phyloP scores from a whole-genome alignment of 441 rosid species.

The Melastoma candidum region DNA sequence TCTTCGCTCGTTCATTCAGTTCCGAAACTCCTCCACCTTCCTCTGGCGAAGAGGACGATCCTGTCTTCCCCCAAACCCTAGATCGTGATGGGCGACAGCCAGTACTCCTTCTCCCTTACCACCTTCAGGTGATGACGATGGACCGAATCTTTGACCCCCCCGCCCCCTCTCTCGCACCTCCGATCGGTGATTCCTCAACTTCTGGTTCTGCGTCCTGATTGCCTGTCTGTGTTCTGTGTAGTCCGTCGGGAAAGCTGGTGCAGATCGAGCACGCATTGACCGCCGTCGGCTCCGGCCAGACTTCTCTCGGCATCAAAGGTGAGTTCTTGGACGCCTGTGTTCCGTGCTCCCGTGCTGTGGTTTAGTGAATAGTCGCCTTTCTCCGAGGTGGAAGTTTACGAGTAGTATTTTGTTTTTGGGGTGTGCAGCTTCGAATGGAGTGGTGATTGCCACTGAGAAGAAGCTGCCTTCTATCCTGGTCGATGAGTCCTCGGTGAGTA shows the following conservation, averaged over 20 bases:
- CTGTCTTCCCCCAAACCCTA: too few species aligned
- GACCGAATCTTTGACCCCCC: too few species aligned
- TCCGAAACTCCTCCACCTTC: too few species aligned
- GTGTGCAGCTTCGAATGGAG: conserved; percentile 86
- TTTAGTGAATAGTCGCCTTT: not conserved
- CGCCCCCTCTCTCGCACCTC: too few species aligned
- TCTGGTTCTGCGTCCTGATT: not conserved
- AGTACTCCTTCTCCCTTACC: conserved; percentile 66
- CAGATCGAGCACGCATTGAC: conserved; percentile 98
- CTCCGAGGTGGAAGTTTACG: not conserved
- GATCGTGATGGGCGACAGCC: conserved; percentile 55
- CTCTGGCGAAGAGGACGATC: too few species aligned
- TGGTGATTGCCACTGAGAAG: conserved; percentile 91
- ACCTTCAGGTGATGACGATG: conserved; percentile 43
- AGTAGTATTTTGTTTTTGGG: too few species aligned
- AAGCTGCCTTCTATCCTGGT: conserved; percentile 88
- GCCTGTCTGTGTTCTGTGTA: conserved; percentile 10
- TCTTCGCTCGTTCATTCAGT: too few species aligned
- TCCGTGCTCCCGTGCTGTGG: not conserved
- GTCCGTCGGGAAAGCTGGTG: conserved; percentile 98
- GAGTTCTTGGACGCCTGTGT: not conserved
- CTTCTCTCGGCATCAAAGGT: conserved; percentile 96
- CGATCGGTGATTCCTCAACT: not conserved
- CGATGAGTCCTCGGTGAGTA: conserved; percentile 80
- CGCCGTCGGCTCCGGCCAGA: conserved; percentile 96